Conservation (phyloP, 495 filamentous ascomycete species). For the Lophiostoma macrostomum region DNA sequence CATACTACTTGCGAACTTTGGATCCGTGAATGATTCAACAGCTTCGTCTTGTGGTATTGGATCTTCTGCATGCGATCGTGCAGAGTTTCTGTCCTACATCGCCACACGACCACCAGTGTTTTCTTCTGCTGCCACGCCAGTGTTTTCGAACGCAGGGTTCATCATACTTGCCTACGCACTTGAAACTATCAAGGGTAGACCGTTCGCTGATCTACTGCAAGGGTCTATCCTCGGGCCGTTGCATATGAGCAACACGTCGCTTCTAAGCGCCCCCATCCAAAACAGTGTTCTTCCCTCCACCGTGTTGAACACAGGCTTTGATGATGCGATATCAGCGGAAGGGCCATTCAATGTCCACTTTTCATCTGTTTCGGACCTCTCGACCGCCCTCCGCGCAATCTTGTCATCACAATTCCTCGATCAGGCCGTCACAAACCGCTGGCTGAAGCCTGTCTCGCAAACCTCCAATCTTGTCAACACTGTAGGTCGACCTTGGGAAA, state of each 20-base stretch:
- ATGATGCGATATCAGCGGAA: neutral
- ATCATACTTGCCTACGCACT: conserved; percentile 8
- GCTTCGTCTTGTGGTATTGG: neutral
- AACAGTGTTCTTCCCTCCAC: conserved; percentile 1
- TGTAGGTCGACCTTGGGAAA: conserved; percentile 49
- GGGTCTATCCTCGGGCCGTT: neutral
- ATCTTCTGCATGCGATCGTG: neutral
- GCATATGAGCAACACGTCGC: neutral
- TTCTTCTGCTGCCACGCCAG: neutral
- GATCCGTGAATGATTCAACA: neutral
- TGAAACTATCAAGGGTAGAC: conserved; percentile 1
- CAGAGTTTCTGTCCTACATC: conserved; percentile 6
- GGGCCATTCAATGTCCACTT: conserved; percentile 4
- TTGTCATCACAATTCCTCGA: conserved; percentile 47
- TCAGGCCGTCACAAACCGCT: conserved; percentile 41
- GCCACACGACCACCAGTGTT: conserved; percentile 1
- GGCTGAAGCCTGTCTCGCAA: conserved; percentile 49
- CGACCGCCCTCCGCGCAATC: conserved; percentile 41
- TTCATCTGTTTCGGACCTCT: neutral
- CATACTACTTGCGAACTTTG: neutral
- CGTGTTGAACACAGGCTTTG: neutral
- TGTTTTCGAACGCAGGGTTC: conserved; percentile 13
- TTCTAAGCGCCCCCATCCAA: neutral
- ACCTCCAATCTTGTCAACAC: conserved; percentile 51
- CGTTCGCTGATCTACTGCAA: neutral